phyloP scores from a whole-genome alignment of 805 yeast genomes.

The Ogataea ramenticola region DNA sequence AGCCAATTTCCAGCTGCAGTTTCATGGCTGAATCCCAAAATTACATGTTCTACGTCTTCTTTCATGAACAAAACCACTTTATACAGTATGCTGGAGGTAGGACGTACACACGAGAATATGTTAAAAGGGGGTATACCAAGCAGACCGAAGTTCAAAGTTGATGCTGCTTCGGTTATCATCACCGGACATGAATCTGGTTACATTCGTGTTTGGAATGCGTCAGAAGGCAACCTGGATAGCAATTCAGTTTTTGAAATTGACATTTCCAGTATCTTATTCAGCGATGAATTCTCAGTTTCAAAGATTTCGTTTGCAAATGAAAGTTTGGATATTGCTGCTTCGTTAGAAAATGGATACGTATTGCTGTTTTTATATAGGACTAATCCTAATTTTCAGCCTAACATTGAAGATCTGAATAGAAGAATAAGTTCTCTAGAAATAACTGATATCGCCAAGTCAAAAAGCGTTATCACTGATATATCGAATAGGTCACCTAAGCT shows the following conservation, averaged over 20 bases:
- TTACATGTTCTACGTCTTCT: slow-evolving; percentile 47
- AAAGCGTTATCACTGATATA: slow-evolving; percentile 34
- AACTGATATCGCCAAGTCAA: slow-evolving; percentile 21
- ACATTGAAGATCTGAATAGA: slow-evolving; percentile 14
- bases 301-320: slow-evolving; percentile 71
- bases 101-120: slow-evolving; percentile 47
- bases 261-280: slow-evolving; percentile 38
- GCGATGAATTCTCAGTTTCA: slow-evolving; percentile 40
- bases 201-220: slow-evolving; percentile 77
- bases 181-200: slow-evolving; percentile 87
- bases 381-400: slow-evolving; percentile 38
- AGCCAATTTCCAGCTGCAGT: slow-evolving; percentile 73
- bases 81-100: slow-evolving; percentile 32
- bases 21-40: slow-evolving; percentile 70
- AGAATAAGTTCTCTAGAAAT: slow-evolving; percentile 23
- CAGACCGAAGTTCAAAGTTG: slow-evolving; percentile 39
- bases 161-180: slow-evolving; percentile 52
- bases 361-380: slow-evolving; percentile 64
- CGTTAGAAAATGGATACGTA: slow-evolving; percentile 64
- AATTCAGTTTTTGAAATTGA: slow-evolving; percentile 53
- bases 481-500: slow-evolving; percentile 43
- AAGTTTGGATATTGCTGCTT: slow-evolving; percentile 67
- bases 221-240: slow-evolving; percentile 64
- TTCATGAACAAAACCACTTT: slow-evolving; percentile 25
- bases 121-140: slow-evolving; percentile 78